Evolutionary conservation across 768 basidiomycete genomes (phyloP), one percentile per base, ranked within the genome.

Genomic region (Mrakia blollopis): DNA sequence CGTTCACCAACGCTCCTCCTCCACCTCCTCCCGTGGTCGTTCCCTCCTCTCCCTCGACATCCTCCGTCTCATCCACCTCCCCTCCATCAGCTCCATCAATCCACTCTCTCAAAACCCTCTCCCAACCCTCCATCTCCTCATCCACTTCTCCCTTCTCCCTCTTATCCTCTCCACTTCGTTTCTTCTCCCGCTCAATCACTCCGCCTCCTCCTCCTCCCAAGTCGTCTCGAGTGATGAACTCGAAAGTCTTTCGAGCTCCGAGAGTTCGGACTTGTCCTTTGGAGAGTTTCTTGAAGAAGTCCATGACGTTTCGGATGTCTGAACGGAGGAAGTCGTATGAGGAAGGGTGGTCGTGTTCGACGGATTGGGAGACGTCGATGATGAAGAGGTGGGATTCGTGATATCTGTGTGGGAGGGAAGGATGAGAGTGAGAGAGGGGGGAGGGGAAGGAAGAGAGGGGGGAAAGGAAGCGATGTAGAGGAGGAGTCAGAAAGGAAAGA

Each of bases 321-420:
- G 87, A 89, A 37, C 95, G 90, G 52, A 99, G 87, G 85, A 99
- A 99, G 83, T 99, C 96, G 82, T 94, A 98, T 0, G 97, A 93
- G 39, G 91, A 87, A 0, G 96, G 97, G 80, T 99, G 97, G 83
- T 98, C 96, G 82, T 98, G 95, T 81, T 99, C 97, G 50, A 99
- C 95, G 79, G 93, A 95, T 83, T 99, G 97, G 1, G 95, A 97
- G 77, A 99, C 97, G 83, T 99, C 97, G 85, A 99, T 98, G 80
- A 98, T 91, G 84, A 89, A 94, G 25, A 97, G 87, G 81, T 93
- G 92, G 0, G 84, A 86, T 13, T 82, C 74, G 79, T 86, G 85
- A 70, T 84, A 84, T 25, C 84, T 85, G 77, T 23, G 21, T 23
- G 47, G 13, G 37, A 39, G 10, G 14, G 21, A 14, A 14, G 18